A percentile compares a stretch with the other conserved stretches of the same genome.
These are phyloP conservation scores for Dryas alaskensis DNA, from an alignment of 306 rosid genomes.

Conservation along the genomic window DNA sequence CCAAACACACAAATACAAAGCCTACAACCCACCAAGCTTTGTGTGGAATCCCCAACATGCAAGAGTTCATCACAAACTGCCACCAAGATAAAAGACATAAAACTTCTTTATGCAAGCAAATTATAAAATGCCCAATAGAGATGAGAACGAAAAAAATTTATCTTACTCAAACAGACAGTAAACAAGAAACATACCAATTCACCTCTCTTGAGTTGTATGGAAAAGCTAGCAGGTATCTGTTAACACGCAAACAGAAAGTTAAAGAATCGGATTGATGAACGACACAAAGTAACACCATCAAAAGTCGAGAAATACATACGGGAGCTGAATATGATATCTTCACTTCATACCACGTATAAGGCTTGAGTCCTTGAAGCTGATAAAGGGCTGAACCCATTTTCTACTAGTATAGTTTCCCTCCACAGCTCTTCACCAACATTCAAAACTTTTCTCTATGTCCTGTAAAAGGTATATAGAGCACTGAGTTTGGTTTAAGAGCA, in stretches of 20 bases:
- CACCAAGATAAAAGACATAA: not conserved
- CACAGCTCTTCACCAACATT: constrained; percentile 68
- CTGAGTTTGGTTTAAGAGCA: not conserved
- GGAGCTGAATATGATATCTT: constrained; percentile 98
- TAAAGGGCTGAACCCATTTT: constrained; percentile 64
- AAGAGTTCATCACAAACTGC: constrained; percentile 80
- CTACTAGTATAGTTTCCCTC: constrained; percentile 60
- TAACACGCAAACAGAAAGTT: constrained; percentile 24
- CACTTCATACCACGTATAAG: constrained; percentile 84
- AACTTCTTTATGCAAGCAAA: not conserved
- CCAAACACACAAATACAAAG: constrained; percentile 59
- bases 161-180: too few relatives aligned
- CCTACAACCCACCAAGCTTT: constrained; percentile 77
- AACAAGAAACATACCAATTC: constrained; percentile 15
- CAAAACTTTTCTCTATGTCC: constrained; percentile 52
- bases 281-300: constrained; percentile 17
- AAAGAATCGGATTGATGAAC: constrained; percentile 20
- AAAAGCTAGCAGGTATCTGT: constrained; percentile 79
- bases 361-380: constrained; percentile 63
- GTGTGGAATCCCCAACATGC: constrained; percentile 59
- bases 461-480: constrained; percentile 20
- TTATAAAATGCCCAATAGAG: not conserved
- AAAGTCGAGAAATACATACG: constrained; percentile 56
- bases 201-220: constrained; percentile 58
- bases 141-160: not conserved